Percentiles rank a stretch among this genome's conserved stretches.
phyloP scores from a whole-genome alignment of 2,329 filamentous ascomycete genomes.

The Pseudogymnoascus sp. region DNA sequence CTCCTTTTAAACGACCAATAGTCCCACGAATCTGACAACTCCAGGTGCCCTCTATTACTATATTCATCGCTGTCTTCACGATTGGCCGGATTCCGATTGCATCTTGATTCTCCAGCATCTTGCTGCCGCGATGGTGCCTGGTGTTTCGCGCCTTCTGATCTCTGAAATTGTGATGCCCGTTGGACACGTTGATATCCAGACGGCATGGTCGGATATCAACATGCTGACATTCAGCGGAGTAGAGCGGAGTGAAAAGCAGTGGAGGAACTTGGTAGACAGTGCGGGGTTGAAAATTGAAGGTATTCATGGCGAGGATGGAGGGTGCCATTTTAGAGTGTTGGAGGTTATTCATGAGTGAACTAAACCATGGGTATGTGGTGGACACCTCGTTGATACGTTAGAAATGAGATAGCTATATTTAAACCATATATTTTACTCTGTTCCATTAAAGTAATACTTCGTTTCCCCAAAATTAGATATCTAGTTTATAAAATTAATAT shows the following conservation, averaged over 20 bases:
- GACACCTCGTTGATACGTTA: not conserved
- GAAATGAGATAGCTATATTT: not conserved
- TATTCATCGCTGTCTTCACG: slow-evolving; percentile 33
- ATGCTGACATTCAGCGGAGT: slow-evolving; percentile 16
- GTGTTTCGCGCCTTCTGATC: slow-evolving; percentile 24
- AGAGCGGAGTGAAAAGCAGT: slow-evolving; percentile 14
- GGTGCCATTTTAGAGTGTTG: not conserved
- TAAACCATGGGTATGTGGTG: no score
- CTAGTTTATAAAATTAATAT: not conserved
- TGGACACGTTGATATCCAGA: slow-evolving; percentile 1
- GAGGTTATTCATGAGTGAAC: slow-evolving; percentile 2
- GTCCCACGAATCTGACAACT: slow-evolving; percentile 6
- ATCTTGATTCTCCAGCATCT: slow-evolving; percentile 29
- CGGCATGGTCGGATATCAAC: slow-evolving; percentile 13
- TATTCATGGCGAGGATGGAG: not conserved
- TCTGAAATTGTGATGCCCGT: slow-evolving; percentile 25
- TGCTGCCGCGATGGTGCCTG: slow-evolving; percentile 26
- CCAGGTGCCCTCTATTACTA: slow-evolving; percentile 29
- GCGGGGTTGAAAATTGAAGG: slow-evolving; percentile 6
- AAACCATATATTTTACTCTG: not conserved
- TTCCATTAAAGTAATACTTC: not conserved
- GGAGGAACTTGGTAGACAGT: slow-evolving; percentile 12
- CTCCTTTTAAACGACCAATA: not conserved
- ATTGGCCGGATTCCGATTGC: slow-evolving; percentile 32
- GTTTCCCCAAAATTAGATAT: not conserved